These are phyloP conservation scores for Sclerotinia spermophila DNA, from an alignment of 2,329 filamentous ascomycete genomes.

Conservation along the genomic window DNA sequence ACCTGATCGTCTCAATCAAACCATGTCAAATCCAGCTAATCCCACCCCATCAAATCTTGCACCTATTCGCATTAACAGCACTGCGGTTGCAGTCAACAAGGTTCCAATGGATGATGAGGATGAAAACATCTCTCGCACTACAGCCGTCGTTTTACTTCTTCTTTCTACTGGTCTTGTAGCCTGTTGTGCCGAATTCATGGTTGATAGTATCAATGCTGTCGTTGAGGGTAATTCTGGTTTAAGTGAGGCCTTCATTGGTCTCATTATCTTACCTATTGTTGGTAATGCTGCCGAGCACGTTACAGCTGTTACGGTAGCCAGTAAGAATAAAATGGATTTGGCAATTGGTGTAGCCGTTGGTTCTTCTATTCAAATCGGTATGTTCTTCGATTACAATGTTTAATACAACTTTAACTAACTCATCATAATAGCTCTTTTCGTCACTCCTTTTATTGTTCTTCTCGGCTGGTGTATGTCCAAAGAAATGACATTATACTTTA, in stretches of 20 bases:
- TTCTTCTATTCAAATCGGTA: constrained; percentile 65
- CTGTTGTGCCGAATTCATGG: constrained; percentile 66
- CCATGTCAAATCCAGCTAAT: constrained; percentile 15
- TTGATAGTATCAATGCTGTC: constrained; percentile 63
- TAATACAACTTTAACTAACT: not conserved
- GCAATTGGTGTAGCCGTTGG: constrained; percentile 70
- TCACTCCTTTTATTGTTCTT: constrained; percentile 67
- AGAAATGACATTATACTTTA: constrained; percentile 80
- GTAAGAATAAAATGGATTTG: constrained; percentile 74
- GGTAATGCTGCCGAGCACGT: constrained; percentile 72
- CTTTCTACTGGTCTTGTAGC: constrained; percentile 64
- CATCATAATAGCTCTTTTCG: constrained; percentile 50
- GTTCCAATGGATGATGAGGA: constrained; percentile 38
- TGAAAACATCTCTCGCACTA: constrained; percentile 50
- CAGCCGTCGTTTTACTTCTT: constrained; percentile 59
- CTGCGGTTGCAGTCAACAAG: constrained; percentile 31
- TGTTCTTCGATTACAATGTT: constrained; percentile 6
- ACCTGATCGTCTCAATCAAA: constrained; percentile 60
- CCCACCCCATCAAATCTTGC: constrained; percentile 17
- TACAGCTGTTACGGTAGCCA: constrained; percentile 65
- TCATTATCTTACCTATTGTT: constrained; percentile 70
- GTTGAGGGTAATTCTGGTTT: constrained; percentile 51
- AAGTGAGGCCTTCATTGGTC: constrained; percentile 64
- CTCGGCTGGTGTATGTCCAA: constrained; percentile 66
- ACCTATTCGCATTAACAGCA: constrained; percentile 27